Base-by-base conservation (phyloP, 257 asterid species). In the Petunia axillaris region DNA sequence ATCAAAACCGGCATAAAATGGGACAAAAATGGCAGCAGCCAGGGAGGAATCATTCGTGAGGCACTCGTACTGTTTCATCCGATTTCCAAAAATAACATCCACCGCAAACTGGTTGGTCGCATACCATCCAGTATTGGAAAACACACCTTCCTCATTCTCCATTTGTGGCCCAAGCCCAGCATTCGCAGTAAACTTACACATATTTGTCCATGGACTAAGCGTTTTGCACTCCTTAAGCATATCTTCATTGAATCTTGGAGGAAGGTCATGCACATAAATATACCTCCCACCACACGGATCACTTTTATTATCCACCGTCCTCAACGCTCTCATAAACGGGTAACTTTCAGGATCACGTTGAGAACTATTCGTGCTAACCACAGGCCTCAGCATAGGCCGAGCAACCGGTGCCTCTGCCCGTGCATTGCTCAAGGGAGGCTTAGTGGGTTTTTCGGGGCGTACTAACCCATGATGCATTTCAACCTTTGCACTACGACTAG, bases 1-100 rank as follows among this genome's bases (percentile, higher is more conserved):
- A 39, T 94, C 98, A 40, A 94, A 91, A 1, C 98, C 98, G 2
- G 98, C 98, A 75, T 88, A 94, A 57, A 88, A 88, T 1, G 91
- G 91, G 46, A 88, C 91, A 77, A 86, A 88, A n/a, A 88, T 78
- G 2, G 91, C 91, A 4, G 90, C 90, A 39, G 91, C 91, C 0
- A 88, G 80, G 38, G 91, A 85, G 1, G 90, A 88, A 86, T 88
- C 87, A 1, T 76, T 77, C 0, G 91, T 86, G 82, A 88, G 76
- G 70, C 91, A 88, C 13, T 85, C 83, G 9, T 88, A 88, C 77
- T 85, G 82, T 78, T 88, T 88, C 87, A 88, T 86, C 16, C 88
- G 80, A 40, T 85, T 86, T 46, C 83, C 80, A 36, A 88, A 88
- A 80, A 88, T 88, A 40, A 86, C 87, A 65, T 88, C 91, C 43